Evolutionary conservation across 768 basidiomycete species (phyloP).

Genomic region (Boletus tylopilopsis): DNA sequence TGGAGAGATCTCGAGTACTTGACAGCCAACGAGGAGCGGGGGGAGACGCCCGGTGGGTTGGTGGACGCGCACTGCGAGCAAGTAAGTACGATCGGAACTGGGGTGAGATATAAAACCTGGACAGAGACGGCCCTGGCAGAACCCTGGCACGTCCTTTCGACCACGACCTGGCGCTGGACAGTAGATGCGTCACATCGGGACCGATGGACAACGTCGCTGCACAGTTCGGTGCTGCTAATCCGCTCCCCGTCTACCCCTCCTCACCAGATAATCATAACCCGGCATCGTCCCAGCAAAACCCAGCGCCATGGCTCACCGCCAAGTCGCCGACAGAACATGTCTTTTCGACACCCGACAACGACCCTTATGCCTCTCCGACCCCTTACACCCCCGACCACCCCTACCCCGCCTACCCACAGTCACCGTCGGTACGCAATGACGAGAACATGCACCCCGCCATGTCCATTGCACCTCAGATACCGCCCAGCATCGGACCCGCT

Average conservation of each 20-base stretch:
- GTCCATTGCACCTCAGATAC: conserved; percentile 38
- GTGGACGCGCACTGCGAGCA: conserved; percentile 11
- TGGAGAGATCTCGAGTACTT: conserved; percentile 5
- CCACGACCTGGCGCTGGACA: conserved; percentile 26
- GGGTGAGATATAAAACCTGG: conserved; percentile 30
- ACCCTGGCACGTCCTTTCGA: conserved; percentile 29
- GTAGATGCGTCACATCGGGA: conserved; percentile 35
- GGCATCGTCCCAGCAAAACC: conserved; percentile 6
- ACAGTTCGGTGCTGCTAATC: conserved; percentile 25
- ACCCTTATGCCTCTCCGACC: conserved; percentile 30
- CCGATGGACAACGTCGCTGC: conserved; percentile 35
- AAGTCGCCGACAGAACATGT: conserved; percentile 23
- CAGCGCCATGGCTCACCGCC: conserved; percentile 4
- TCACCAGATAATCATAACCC: conserved; percentile 28
- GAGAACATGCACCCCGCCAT: conserved; percentile 26
- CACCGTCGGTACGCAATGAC: conserved; percentile 27
- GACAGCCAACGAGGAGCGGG: conserved; percentile 18
- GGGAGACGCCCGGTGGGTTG: conserved; percentile 13
- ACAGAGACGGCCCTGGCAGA: conserved; percentile 22
- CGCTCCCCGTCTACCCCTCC: conserved; percentile 31
- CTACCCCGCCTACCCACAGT: conserved; percentile 28
- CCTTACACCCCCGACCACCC: conserved; percentile 26
- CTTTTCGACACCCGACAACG: conserved; percentile 37
- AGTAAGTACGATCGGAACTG: conserved; percentile 11
- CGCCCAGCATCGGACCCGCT: conserved; percentile 51